Evolutionary conservation across 495 filamentous ascomycete species (phyloP).

Genomic region (Parathielavia hyrcaniae): DNA sequence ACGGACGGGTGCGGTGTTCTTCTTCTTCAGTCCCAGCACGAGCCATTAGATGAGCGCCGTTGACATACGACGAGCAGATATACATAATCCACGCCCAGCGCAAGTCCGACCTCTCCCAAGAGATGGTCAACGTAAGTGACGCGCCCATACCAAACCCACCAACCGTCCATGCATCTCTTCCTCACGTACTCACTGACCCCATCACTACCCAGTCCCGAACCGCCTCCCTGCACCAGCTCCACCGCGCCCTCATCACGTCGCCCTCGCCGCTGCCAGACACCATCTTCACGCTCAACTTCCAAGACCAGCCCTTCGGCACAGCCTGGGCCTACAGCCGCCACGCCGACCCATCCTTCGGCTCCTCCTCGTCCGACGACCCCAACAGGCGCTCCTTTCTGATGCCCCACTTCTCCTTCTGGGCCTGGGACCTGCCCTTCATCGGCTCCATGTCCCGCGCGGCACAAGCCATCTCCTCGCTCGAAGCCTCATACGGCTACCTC

Average conservation of each 20-base stretch:
- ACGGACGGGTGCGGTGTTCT: slow-evolving; percentile 36
- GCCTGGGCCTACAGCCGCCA: slow-evolving; percentile 36
- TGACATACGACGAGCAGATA: slow-evolving; percentile 23
- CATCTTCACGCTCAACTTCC: slow-evolving; percentile 50
- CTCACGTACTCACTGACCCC: not conserved
- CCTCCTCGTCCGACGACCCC: slow-evolving; percentile 20
- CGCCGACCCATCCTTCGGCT: slow-evolving; percentile 40
- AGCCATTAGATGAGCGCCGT: not conserved
- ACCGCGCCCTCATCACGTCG: slow-evolving; percentile 49
- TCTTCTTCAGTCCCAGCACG: not conserved
- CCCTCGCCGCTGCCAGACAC: slow-evolving; percentile 51
- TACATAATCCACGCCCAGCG: slow-evolving; percentile 42
- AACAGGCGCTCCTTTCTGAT: slow-evolving; percentile 56
- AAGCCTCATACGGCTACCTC: slow-evolving; percentile 12
- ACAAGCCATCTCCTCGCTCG: slow-evolving; percentile 40
- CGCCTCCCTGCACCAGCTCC: slow-evolving; percentile 41
- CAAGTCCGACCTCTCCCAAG: slow-evolving; percentile 32
- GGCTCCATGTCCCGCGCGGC: slow-evolving; percentile 52
- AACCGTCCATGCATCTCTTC: not conserved
- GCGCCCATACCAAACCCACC: not conserved
- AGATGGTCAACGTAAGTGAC: slow-evolving; percentile 37
- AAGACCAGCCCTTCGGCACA: slow-evolving; percentile 39
- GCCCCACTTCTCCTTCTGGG: slow-evolving; percentile 76
- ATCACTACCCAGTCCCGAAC: slow-evolving; percentile 31
- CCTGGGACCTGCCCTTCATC: slow-evolving; percentile 59